phyloP scores from a whole-genome alignment of 2,329 filamentous ascomycete species.

The Colletotrichum sp. region DNA sequence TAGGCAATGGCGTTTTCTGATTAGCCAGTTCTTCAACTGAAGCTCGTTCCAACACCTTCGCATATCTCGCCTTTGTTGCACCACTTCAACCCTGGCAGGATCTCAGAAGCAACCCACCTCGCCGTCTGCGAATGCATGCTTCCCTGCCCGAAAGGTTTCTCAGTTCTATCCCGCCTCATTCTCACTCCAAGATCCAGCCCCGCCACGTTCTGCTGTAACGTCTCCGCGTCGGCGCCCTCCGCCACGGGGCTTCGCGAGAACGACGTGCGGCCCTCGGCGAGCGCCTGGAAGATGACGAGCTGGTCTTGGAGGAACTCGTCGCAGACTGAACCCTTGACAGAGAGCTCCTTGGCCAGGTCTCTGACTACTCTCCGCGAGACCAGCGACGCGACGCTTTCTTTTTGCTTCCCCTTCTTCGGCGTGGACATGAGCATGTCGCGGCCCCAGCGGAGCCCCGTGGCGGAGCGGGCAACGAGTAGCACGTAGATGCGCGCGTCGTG shows the following conservation, averaged over 20 bases:
- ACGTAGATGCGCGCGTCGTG: constrained; percentile 58
- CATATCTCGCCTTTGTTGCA: constrained; percentile 56
- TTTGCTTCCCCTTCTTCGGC: constrained; percentile 42
- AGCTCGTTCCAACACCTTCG: constrained; percentile 45
- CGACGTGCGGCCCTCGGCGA: constrained; percentile 57
- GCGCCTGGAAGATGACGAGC: constrained; percentile 63
- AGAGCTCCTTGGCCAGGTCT: constrained; percentile 46
- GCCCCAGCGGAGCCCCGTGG: constrained; percentile 48
- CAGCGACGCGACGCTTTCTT: constrained; percentile 37
- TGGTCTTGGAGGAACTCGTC: constrained; percentile 68
- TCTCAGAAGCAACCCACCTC: constrained; percentile 60
- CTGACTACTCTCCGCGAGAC: constrained; percentile 51
- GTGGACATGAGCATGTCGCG: constrained; percentile 47
- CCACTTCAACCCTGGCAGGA: constrained; percentile 55
- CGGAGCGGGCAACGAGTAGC: constrained; percentile 60
- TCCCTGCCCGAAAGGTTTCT: constrained; percentile 60
- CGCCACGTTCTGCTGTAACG: constrained; percentile 31
- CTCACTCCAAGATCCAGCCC: constrained; percentile 30
- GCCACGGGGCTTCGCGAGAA: constrained; percentile 38
- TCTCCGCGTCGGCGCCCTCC: constrained; percentile 15
- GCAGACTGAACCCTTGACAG: constrained; percentile 39
- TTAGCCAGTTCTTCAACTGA: background rate
- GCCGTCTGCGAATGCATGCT: constrained; percentile 64
- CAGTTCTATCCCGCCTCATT: constrained; percentile 47
- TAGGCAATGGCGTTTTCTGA: background rate